Percentiles rank a stretch among this genome's conserved stretches.
Conservation (phyloP, 345 rosid species). For the Erucastrum elatum region DNA sequence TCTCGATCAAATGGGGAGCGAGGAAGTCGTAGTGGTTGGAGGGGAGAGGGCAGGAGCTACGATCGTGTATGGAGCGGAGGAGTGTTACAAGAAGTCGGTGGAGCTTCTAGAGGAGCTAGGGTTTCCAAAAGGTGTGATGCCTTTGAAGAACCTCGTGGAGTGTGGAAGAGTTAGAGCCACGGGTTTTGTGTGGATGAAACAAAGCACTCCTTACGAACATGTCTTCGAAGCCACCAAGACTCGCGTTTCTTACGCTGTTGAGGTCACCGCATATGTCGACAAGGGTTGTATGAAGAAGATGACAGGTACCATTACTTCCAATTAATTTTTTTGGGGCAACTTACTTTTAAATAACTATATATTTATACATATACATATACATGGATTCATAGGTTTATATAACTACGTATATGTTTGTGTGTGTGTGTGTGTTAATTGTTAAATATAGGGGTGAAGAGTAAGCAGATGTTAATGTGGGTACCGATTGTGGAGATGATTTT, state of each 20-base stretch:
- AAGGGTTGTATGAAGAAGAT: slow-evolving; percentile 82
- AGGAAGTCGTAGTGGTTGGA: slow-evolving; percentile 19
- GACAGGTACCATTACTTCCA: slow-evolving; percentile 51
- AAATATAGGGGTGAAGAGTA: slow-evolving; percentile 61
- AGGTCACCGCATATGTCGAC: slow-evolving; percentile 86
- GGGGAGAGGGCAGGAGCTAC: slow-evolving; percentile 70
- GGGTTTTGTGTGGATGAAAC: slow-evolving; percentile 95
- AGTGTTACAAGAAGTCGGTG: slow-evolving; percentile 60
- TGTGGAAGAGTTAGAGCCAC: slow-evolving; percentile 81
- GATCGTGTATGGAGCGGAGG: slow-evolving; percentile 67
- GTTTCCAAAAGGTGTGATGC: slow-evolving; percentile 87
- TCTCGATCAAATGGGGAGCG: slow-evolving; percentile 40
- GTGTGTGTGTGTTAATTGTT: neutral
- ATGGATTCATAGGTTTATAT: neutral
- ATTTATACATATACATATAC: neutral
- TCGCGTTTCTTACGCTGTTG: slow-evolving; percentile 62
- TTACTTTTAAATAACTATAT: too few species aligned
- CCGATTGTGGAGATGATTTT: slow-evolving; percentile 79
- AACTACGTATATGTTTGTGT: neutral
- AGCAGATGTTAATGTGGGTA: slow-evolving; percentile 84
- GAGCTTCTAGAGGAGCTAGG: slow-evolving; percentile 83
- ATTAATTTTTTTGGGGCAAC: neutral
- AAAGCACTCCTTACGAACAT: slow-evolving; percentile 72
- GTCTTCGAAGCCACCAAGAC: slow-evolving; percentile 59
- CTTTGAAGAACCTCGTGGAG: slow-evolving; percentile 76